Evolutionary conservation across 2,329 filamentous ascomycete species (phyloP).

Genomic region (Pseudogymnoascus sp.): DNA sequence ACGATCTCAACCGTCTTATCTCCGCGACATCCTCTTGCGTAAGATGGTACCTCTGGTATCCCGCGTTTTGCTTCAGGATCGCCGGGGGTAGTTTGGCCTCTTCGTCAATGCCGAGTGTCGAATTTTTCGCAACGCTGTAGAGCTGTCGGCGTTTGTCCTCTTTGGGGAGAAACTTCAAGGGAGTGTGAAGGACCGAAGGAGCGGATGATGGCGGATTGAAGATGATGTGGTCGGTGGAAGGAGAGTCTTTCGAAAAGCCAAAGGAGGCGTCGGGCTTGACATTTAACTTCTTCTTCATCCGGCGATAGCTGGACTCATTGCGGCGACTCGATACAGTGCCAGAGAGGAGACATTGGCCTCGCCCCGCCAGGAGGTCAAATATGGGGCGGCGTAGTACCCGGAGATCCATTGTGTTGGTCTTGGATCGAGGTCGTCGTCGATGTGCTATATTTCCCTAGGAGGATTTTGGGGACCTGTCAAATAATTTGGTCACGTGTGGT

Average conservation of each 20-base stretch:
- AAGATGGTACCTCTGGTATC: slow-evolving; percentile 38
- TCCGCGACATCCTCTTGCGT: slow-evolving; percentile 47
- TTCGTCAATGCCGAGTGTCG: slow-evolving; percentile 13
- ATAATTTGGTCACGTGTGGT: neutral
- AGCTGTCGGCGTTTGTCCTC: slow-evolving; percentile 27
- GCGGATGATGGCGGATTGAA: slow-evolving; percentile 49
- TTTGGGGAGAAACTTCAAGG: slow-evolving; percentile 55
- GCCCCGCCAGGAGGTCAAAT: slow-evolving; percentile 19
- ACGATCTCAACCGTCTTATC: slow-evolving; percentile 46
- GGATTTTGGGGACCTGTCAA: slow-evolving; percentile 9
- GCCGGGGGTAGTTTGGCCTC: slow-evolving; percentile 21
- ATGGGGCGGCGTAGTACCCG: slow-evolving; percentile 24
- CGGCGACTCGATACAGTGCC: slow-evolving; percentile 22
- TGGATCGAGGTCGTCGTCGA: slow-evolving; percentile 8
- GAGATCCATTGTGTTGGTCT: slow-evolving; percentile 22
- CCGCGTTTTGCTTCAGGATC: slow-evolving; percentile 14
- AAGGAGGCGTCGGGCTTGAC: slow-evolving; percentile 54
- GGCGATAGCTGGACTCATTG: slow-evolving; percentile 27
- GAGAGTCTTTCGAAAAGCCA: slow-evolving; percentile 29
- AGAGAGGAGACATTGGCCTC: slow-evolving; percentile 22
- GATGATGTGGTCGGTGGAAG: slow-evolving; percentile 39
- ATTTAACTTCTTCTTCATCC: slow-evolving; percentile 33
- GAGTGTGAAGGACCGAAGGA: slow-evolving; percentile 54
- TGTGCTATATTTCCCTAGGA: slow-evolving; percentile 5
- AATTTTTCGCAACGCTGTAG: slow-evolving; percentile 18